Evolutionary conservation across 768 basidiomycete species (phyloP), one percentile per base, ranked within the genome.

Genomic region (Boletus pseudo-olivaceus): DNA sequence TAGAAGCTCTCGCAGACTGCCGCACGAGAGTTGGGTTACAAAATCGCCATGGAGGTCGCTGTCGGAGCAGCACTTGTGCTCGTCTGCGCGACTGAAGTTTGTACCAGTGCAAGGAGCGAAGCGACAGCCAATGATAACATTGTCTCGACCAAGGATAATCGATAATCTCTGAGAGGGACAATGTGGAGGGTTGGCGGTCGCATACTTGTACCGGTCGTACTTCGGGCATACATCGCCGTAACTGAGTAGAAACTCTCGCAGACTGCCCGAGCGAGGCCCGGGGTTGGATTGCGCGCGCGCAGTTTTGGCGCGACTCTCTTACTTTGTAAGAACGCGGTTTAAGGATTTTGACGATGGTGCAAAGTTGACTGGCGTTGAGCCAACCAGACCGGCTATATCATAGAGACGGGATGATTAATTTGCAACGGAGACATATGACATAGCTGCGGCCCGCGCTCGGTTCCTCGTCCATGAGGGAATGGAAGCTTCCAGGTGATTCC

Each of bases 21-120:
- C 23, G 23, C 4, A 23, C 4, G 23, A 23, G 23, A 23, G 23
- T 23, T 23, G 23, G 23, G 23, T 23, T 78, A 68, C 9, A 78
- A 58, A 30, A 51, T n/a, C 26, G 54, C 35, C 6, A 23, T 37
- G n/a, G 48, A 43, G 7, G 52, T 59, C 12, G 49, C 32, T 0
- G 38, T 54, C 12, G 46, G 37, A 43, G 49, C 32, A 34, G 34
- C 20, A 7, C 49, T 46, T n/a, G 26, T 47, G 43, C 42, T 26
- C 10, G 42, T 55, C 51, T 44, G 50, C 6, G 26, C 53, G 15
- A 45, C 19, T 11, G 44, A 26, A 12, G 23, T 42, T 40, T 50
- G 38, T 32, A 48, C 27, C 26, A 57, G 35, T 26, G 58, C 43
- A 40, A 61, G 38, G 27, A 64, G 30, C 1, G 20, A 42, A 42